Conservation (phyloP, 192 early-diverging fungal genomes). For the Podila epicladia region DNA sequence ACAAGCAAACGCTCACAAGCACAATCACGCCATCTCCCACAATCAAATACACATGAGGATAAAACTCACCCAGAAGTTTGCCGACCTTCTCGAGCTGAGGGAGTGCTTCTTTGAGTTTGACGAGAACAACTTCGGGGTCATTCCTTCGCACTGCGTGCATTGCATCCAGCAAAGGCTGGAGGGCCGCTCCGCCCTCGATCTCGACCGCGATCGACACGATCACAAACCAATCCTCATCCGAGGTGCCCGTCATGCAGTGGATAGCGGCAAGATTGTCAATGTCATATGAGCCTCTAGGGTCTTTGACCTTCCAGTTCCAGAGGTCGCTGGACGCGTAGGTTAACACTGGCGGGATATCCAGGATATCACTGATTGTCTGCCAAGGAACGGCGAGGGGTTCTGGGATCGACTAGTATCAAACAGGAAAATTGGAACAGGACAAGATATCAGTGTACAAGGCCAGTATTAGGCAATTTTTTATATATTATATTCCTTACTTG, state of each 20-base stretch:
- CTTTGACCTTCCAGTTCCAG: slow-evolving; percentile 90
- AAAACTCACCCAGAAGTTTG: slow-evolving; percentile 18
- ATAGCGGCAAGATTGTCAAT: slow-evolving; percentile 83
- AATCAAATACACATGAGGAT: neutral
- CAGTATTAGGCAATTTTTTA: too few relatives aligned
- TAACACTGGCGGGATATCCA: slow-evolving; percentile 86
- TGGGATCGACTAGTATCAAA: slow-evolving; percentile 71
- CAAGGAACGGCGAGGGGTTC: slow-evolving; percentile 85
- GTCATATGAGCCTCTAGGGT: slow-evolving; percentile 73
- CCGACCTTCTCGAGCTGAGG: slow-evolving; percentile 16
- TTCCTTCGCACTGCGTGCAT: slow-evolving; percentile 65
- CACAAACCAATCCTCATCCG: slow-evolving; percentile 97
- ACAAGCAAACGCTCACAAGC: neutral
- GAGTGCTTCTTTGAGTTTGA: slow-evolving; percentile 54
- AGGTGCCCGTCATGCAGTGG: slow-evolving; percentile 83
- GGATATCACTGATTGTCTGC: slow-evolving; percentile 70
- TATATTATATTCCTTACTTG: too few relatives aligned
- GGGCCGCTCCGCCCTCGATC: slow-evolving; percentile 72
- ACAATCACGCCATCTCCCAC: neutral
- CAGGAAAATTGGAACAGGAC: too few relatives aligned
- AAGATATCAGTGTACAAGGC: too few relatives aligned
- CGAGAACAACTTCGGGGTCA: slow-evolving; percentile 58
- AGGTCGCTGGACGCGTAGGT: slow-evolving; percentile 85
- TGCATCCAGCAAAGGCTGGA: slow-evolving; percentile 72
- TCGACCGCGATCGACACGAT: slow-evolving; percentile 89